Conservation (phyloP, 1,139 yeast species). For the Candida smagusa region DNA sequence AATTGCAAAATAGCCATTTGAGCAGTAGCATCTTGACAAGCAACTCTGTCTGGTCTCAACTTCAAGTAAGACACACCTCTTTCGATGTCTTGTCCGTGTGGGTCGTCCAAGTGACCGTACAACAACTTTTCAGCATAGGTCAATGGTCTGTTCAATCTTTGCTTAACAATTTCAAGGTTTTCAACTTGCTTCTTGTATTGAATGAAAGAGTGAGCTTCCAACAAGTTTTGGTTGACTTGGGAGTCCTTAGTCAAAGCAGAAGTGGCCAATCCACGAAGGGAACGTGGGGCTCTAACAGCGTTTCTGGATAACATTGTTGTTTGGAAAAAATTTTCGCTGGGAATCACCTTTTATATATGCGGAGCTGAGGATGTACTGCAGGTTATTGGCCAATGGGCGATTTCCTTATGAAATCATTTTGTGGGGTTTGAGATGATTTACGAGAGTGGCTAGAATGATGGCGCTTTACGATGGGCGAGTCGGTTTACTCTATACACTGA, state of each 20-base stretch:
- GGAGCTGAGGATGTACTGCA: no score
- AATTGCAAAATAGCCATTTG: constrained; percentile 99
- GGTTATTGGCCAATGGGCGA: background rate
- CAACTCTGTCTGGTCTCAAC: constrained; percentile 98
- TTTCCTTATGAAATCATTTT: background rate
- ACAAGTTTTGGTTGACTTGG: constrained; percentile 85
- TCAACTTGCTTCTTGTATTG: constrained; percentile 78
- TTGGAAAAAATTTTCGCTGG: constrained; percentile 6
- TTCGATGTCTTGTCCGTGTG: constrained; percentile 90
- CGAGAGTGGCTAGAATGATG: no score
- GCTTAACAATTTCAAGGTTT: constrained; percentile 81
- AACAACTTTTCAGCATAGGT: constrained; percentile 96
- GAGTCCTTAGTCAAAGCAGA: constrained; percentile 80
- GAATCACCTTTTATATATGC: constrained; percentile 4
- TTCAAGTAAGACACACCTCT: constrained; percentile 96
- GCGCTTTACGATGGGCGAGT: no score
- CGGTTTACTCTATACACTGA: no score
- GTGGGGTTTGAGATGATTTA: no score
- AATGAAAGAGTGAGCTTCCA: constrained; percentile 81
- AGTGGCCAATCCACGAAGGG: constrained; percentile 73
- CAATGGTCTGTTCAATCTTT: constrained; percentile 87
- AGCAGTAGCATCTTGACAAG: constrained; percentile 99
- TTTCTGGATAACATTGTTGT: constrained; percentile 38
- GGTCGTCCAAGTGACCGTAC: constrained; percentile 95
- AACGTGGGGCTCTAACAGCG: constrained; percentile 31